Base-by-base conservation (phyloP, 1,284 basidiomycete genomes). In the Ustilago lituana region DNA sequence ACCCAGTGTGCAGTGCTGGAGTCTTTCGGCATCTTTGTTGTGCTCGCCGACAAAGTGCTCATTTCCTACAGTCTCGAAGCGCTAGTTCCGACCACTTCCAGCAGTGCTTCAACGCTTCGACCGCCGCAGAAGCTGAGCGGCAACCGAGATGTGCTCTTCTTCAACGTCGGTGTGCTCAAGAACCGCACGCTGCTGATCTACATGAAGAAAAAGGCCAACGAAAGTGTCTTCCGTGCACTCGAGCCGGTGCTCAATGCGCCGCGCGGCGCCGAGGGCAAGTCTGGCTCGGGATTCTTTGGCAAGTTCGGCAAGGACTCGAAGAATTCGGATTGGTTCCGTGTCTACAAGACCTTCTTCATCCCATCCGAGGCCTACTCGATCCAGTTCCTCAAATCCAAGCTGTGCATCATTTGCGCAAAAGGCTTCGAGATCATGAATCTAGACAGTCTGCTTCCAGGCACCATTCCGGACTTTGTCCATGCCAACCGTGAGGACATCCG, bases 381-480 rank as follows among this genome's bases (percentile, higher is more conserved):
- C 45, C 89, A 94, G 74, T 98, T 97, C 85, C 85, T 96, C 60
- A 92, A 92, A 80, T 89, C 91, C 24, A 92, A 90, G 83, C 89
- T 98, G 59, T 93, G 92, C 5, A 91, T 98, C 56, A 87, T 95
- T 27, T 94, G 93, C 73, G 88, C 90, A 2, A 93, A 91, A 77
- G 93, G 92, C n/a, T 95, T 97, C 76, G 78, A 82, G 84, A 95
- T 97, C 75, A 96, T 97, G 91, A 91, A 96, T 81, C 85, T 98
- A 29, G 83, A 83, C 48, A 68, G 63, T 22, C 89, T 92, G 82
- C 90, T 91, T 83, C 93, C 91, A 76, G 91, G 93, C 2, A 91
- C 91, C 1, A 93, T 96, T 27, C 85, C 86, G 0, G 84, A 84
- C 51, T 85, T 85, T 53, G 82, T 84, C 53, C 90, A 91, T 8